Base-by-base conservation (phyloP, 495 filamentous ascomycete genomes). In the Aspergillus biplanus region DNA sequence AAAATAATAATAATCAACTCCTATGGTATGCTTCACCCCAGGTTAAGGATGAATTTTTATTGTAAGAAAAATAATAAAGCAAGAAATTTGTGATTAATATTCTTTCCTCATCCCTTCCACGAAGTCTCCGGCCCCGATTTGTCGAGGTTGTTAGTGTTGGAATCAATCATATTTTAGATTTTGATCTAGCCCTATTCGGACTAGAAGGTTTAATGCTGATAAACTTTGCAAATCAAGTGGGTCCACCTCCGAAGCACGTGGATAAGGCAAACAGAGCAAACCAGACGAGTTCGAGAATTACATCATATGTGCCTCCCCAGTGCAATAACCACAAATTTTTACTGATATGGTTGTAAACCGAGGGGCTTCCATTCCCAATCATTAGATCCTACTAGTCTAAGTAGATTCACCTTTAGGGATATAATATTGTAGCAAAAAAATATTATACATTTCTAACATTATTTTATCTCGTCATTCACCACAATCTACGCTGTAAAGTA, bases 401-500 rank as follows among this genome's bases (percentile, higher is more conserved):
- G 21, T 27, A 27, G 21, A 27, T 27, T 27, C 21, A 27, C 21
- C 21, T 39, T 39, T 8, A 39, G 3, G 37, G 37, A 39, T 39
- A 39, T 27, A 2, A 27, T 27, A 39, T 50, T 50, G 47, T 11
- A 16, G 7, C 32, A 49, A 52, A 15, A 52, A 33, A 39, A 53
- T 59, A n/a, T 57, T 56, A 62, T 44, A 7, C 5, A 7, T 7
- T 44, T 44, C 11, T 4, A 44, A 44, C 8, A 44, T 58, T 52
- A n/a, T 50, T 46, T 56, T 48, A 32, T 44, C 8, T 44, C 21
- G 0, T 11, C 39, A 0, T 4, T 44, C 7, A 21, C 47, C 16
- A 21, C 6, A 21, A 50, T 27, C 32, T 80, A 90, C 57, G 86
- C 86, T 2, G 87, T 90, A 75, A 97, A 94, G 75, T 92, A 97